Base-by-base conservation (phyloP, 2,329 filamentous ascomycete species). In the Ceratocystis cubensis region DNA sequence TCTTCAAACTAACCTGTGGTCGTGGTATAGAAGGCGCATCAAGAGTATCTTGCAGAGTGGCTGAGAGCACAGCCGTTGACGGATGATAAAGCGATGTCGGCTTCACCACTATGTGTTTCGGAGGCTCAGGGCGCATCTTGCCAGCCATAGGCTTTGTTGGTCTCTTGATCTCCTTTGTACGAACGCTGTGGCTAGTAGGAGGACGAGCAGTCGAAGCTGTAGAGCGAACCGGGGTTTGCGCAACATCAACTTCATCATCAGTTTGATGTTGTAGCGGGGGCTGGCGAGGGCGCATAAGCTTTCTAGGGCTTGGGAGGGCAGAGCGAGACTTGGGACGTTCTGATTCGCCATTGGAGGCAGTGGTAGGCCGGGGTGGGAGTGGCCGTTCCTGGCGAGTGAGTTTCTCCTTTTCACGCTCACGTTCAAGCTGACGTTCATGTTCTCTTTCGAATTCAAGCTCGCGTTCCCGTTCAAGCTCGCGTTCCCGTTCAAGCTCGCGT, bases 71-170 rank as follows among this genome's bases (percentile, higher is more conserved):
- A 59, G 80, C 81, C 68, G 82, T 84, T 1, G 84, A 80, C 10
- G 83, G 81, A 65, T 85, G 82, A 68, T 82, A 81, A 67, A 85
- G 83, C 8, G 84, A 86, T 25, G 82, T 82, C 64, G 84, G 85
- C 70, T 87, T 88, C 68, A 90, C 86, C 67, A 83, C 83, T 71
- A 88, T 91, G 67, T 88, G 84, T 2, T 88, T 89, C 1, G 76
- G 64, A 6, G 86, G 88, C 0, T 83, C 83, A 68, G 86, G 84
- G 73, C 86, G 89, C 0, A 80, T 73, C 73, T 88, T 89, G 50
- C 88, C 85, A 72, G 87, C 88, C 7, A 79, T 79, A 1, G 86
- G 85, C 71, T 83, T 88, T 2, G 82, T 72, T 0, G 85, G 85
- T 65, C 86, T 79, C 71, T 85, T 85, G 67, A 81, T 75, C 56